These are phyloP conservation scores for Murraya koenigii DNA, from an alignment of 345 rosid species.

Conservation along the genomic window DNA sequence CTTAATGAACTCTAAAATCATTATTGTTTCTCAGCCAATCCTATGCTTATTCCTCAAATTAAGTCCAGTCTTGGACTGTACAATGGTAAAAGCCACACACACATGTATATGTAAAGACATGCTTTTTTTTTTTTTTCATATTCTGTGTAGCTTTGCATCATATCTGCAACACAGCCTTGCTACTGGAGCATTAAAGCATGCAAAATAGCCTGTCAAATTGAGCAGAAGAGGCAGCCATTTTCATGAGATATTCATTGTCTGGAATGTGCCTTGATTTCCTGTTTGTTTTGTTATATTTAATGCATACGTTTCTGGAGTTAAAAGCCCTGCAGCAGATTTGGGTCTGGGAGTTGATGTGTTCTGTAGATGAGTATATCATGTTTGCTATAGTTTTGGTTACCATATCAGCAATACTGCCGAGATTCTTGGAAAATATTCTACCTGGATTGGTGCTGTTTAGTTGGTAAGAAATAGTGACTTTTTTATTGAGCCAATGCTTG, in stretches of 20 bases:
- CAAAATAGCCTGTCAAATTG: slow-evolving; percentile 30
- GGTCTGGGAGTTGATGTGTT: slow-evolving; percentile 54
- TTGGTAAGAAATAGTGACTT: slow-evolving; percentile 70
- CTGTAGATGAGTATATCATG: slow-evolving; percentile 53
- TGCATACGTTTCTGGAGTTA: slow-evolving; percentile 41
- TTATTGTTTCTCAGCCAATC: background rate
- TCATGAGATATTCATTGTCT: slow-evolving; percentile 27
- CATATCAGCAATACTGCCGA: slow-evolving; percentile 68
- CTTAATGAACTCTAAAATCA: background rate
- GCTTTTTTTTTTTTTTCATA: background rate
- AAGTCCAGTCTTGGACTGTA: background rate
- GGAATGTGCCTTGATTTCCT: slow-evolving; percentile 19
- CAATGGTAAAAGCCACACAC: background rate
- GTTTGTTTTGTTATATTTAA: slow-evolving; percentile 33
- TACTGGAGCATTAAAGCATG: slow-evolving; percentile 33
- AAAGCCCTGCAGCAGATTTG: slow-evolving; percentile 56
- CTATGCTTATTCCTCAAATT: background rate
- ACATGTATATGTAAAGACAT: background rate
- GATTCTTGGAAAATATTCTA: slow-evolving; percentile 66
- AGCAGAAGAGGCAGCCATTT: slow-evolving; percentile 28
- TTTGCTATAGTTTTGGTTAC: slow-evolving; percentile 52
- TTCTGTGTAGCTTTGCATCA: slow-evolving; percentile 15
- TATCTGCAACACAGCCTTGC: slow-evolving; percentile 26
- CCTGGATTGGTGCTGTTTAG: slow-evolving; percentile 62
- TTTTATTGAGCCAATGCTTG: slow-evolving; percentile 22